Base-by-base conservation (phyloP, 1,284 basidiomycete species). In the Singerocomus inundabilis region DNA sequence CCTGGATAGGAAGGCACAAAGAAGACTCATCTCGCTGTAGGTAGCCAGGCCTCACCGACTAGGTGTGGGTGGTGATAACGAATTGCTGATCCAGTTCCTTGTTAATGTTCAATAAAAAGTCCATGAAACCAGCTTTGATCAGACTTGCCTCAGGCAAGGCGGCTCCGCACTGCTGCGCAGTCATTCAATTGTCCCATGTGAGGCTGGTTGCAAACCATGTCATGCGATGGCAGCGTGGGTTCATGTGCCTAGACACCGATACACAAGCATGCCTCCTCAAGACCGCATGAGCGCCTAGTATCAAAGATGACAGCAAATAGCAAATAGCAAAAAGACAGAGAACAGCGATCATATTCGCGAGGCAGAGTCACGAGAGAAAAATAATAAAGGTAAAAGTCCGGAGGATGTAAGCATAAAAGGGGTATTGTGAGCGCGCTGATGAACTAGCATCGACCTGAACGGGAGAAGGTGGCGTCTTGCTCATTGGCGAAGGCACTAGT, bases 171-270 rank as follows among this genome's bases (percentile, higher is more conserved):
- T 42, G 48, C 38, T 59, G 51, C 56, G 47, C 49, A 44, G 38
- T 34, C 42, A 16, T 37, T 48, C 28, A 33, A 42, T 59, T 49
- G 53, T 46, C 46, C 48, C 45, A 41, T 42, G 33, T 43, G 39
- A 44, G 40, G 39, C 34, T 8, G 46, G 25, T 32, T 36, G 21
- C 34, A 29, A 36, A 47, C 31, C 25, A 43, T 49, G 18, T 43
- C 59, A 65, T 50, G 62, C 54, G 47, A 60, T 28, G 46, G 32
- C 46, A 49, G 46, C 58, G 51, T 65, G 62, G 46, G 49, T 52
- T 56, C 52, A 59, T 63, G 60, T 66, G 54, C 53, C 61, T 57
- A 29, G 48, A 35, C 31, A 49, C 6, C 34, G 30, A 44, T 16
- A 39, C 41, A 39, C 33, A 18, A 44, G 44, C 44, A 48, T 12